Conservation (phyloP, 2,329 filamentous ascomycete genomes). For the Pseudogymnoascus sp. region DNA sequence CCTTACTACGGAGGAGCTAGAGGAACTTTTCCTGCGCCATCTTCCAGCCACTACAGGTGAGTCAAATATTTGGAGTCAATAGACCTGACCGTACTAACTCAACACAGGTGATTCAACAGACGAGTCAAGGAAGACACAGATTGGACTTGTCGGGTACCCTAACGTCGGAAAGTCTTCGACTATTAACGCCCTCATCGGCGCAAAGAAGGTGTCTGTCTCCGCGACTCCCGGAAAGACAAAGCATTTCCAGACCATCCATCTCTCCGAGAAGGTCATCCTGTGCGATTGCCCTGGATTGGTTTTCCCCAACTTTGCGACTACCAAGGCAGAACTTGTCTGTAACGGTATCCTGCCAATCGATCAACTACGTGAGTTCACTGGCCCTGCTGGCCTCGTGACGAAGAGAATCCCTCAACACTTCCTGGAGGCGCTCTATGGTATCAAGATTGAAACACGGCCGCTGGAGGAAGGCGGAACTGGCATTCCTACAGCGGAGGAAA, state of each 20-base stretch:
- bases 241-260: slow-evolving; percentile 96
- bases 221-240: slow-evolving; percentile 97
- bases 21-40: slow-evolving; percentile 77
- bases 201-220: slow-evolving; percentile 97
- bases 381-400: slow-evolving; percentile 75
- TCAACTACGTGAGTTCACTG: slow-evolving; percentile 86
- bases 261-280: slow-evolving; percentile 80
- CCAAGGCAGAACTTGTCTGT: slow-evolving; percentile 92
- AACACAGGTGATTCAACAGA: slow-evolving; percentile 37
- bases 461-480: slow-evolving; percentile 91
- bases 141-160: slow-evolving; percentile 93
- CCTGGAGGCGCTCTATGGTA: slow-evolving; percentile 88
- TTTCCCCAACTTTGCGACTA: slow-evolving; percentile 95
- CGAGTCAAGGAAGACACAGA: slow-evolving; percentile 62
- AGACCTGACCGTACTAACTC: slow-evolving; percentile 21
- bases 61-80: slow-evolving; percentile 17
- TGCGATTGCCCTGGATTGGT: slow-evolving; percentile 98
- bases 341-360: slow-evolving; percentile 95
- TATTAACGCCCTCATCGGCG: slow-evolving; percentile 96
- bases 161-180: slow-evolving; percentile 99
- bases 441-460: slow-evolving; percentile 74
- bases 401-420: slow-evolving; percentile 80
- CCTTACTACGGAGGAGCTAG: slow-evolving; percentile 85
- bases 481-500: slow-evolving; percentile 72
- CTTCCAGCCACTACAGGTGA: slow-evolving; percentile 53